phyloP scores from a whole-genome alignment of 2,329 filamentous ascomycete genomes.

The Colletotrichum liaoningense region DNA sequence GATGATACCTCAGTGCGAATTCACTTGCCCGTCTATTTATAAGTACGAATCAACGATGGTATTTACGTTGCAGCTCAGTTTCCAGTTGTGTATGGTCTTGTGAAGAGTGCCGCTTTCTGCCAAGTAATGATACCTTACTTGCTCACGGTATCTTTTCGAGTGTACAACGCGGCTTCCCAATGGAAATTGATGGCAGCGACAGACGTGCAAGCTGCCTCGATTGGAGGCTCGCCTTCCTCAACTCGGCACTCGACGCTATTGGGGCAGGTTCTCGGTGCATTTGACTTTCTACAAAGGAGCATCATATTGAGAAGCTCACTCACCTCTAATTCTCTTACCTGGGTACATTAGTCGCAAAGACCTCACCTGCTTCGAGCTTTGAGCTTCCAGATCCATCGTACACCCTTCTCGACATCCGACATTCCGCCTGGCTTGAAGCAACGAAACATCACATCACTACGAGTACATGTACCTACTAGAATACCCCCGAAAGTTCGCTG shows the following conservation, averaged over 20 bases:
- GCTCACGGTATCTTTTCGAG: neutral
- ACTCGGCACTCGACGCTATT: neutral
- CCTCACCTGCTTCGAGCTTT: neutral
- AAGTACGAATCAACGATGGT: constrained; percentile 16
- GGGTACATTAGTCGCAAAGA: neutral
- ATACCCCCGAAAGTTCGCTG: neutral
- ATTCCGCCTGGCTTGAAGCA: neutral
- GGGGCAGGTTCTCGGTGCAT: neutral
- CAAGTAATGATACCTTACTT: neutral
- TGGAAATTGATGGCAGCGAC: no score
- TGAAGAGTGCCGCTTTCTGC: neutral
- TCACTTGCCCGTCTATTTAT: constrained; percentile 11
- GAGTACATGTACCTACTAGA: neutral
- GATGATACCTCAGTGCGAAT: constrained; percentile 32
- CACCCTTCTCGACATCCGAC: neutral
- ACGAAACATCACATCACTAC: neutral
- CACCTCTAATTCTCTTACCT: neutral
- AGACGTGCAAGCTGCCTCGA: neutral
- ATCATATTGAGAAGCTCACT: neutral
- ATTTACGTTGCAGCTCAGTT: neutral
- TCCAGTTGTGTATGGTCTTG: neutral
- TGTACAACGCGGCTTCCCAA: neutral
- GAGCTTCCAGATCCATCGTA: neutral
- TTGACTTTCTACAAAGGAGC: neutral
- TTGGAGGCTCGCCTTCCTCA: neutral